phyloP scores from a whole-genome alignment of 768 basidiomycete species.

The Gautieria morchelliformis region DNA sequence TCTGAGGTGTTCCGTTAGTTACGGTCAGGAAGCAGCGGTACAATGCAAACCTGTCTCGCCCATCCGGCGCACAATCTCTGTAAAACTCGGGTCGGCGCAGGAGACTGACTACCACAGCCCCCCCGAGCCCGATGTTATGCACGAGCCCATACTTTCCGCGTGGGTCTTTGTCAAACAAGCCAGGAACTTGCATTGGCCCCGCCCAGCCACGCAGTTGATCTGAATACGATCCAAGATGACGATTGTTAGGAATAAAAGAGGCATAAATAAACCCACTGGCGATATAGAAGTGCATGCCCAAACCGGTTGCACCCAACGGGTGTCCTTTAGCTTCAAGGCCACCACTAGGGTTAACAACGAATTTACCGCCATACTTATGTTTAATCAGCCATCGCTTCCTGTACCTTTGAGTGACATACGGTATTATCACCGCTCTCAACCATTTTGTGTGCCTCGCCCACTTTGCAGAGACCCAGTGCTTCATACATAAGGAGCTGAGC shows the following conservation, averaged over 20 bases:
- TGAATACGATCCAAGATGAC: neutral
- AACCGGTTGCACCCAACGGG: constrained; percentile 72
- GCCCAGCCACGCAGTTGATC: constrained; percentile 44
- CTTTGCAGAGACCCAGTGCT: constrained; percentile 61
- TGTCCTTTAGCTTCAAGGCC: constrained; percentile 87
- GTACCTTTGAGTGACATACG: constrained; percentile 28
- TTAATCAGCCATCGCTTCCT: neutral
- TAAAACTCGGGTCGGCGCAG: constrained; percentile 73
- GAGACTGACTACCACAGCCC: constrained; percentile 68
- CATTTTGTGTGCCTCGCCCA: constrained; percentile 60
- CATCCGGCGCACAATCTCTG: constrained; percentile 54
- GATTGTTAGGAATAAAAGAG: neutral
- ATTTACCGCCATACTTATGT: constrained; percentile 70
- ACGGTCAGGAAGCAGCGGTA: neutral
- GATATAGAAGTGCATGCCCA: constrained; percentile 85
- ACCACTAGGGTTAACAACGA: constrained; percentile 75
- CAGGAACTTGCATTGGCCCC: constrained; percentile 74
- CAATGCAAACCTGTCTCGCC: constrained; percentile 44
- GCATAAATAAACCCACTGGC: constrained; percentile 39
- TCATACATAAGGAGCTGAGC: constrained; percentile 72
- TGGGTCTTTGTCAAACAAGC: constrained; percentile 54
- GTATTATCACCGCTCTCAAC: constrained; percentile 75
- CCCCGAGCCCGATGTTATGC: constrained; percentile 78
- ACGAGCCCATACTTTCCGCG: constrained; percentile 74
- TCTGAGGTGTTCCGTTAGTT: constrained; percentile 23